Conservation (phyloP, 75 land plant genomes). For the Cupressus sempervirens region DNA sequence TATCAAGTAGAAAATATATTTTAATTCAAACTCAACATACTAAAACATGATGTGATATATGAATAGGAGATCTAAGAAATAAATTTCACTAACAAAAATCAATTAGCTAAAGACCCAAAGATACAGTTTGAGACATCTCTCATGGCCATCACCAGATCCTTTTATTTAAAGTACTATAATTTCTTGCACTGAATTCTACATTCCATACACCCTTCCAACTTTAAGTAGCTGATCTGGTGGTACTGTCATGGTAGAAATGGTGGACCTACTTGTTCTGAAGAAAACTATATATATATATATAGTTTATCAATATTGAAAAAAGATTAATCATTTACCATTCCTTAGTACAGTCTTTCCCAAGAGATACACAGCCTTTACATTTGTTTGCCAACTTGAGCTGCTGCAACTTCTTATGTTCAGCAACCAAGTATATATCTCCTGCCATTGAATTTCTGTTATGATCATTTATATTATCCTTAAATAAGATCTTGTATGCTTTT, state of each 20-base stretch:
- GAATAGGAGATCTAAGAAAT: too few species aligned
- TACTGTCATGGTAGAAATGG: slow-evolving; percentile 24
- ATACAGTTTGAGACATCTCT: too few species aligned
- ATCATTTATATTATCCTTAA: neutral
- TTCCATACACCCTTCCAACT: slow-evolving; percentile 27
- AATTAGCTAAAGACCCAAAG: too few species aligned
- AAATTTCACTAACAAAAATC: too few species aligned
- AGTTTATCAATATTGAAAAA: neutral
- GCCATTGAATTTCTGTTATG: neutral
- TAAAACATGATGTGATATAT: too few species aligned
- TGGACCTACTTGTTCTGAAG: slow-evolving; percentile 36
- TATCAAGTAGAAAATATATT: too few species aligned
- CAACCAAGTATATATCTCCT: neutral
- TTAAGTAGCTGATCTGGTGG: slow-evolving; percentile 31
- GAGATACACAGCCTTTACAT: slow-evolving; percentile 31
- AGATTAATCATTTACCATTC: slow-evolving; percentile 1
- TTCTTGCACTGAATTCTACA: neutral
- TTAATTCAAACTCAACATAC: too few species aligned
- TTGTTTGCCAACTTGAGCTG: slow-evolving; percentile 25
- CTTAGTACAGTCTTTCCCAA: slow-evolving; percentile 33
- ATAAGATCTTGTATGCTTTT: slow-evolving; percentile 7
- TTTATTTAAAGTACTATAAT: too few species aligned
- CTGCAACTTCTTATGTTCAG: slow-evolving; percentile 9
- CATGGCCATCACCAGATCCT: too few species aligned
- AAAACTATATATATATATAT: slow-evolving; percentile 29